Evolutionary conservation across 345 rosid species (phyloP).

Genomic region (Adansonia digitata): DNA sequence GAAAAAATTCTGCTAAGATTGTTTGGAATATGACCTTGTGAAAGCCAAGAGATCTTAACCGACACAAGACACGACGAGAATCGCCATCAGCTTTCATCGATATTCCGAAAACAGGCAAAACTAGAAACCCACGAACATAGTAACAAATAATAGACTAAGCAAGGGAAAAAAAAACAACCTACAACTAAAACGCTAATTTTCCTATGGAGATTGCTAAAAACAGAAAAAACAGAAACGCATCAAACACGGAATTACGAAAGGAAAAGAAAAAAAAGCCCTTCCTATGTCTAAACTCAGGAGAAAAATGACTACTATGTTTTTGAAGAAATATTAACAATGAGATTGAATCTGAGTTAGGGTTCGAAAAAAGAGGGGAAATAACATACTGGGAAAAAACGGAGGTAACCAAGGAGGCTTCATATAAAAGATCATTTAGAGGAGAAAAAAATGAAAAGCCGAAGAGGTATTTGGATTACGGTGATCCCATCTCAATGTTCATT

Average conservation of each 20-base stretch:
- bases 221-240: constrained; percentile 2
- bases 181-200: constrained; percentile 15
- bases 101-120: constrained; percentile 19
- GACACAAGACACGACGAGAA: constrained; percentile 18
- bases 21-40: constrained; percentile 34
- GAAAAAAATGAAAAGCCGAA: neutral
- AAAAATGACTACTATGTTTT: constrained; percentile 25
- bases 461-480: too few species aligned
- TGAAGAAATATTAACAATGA: constrained; percentile 13
- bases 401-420: constrained; percentile 46
- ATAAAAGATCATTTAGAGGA: neutral
- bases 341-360: constrained; percentile 16
- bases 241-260: neutral
- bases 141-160: constrained; percentile 5
- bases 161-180: constrained; percentile 9
- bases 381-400: constrained; percentile 35
- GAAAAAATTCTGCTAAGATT: neutral
- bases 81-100: constrained; percentile 17
- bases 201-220: constrained; percentile 4
- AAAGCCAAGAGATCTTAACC: constrained; percentile 40
- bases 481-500: neutral
- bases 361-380: constrained; percentile 2
- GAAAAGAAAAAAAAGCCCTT: constrained; percentile 21
- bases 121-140: neutral
- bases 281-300: constrained; percentile 15